A percentile compares a stretch with the other conserved stretches of the same genome.
These are phyloP conservation scores for Phylloboletellus chloephorus DNA, from an alignment of 1,284 basidiomycete genomes.

Conservation along the genomic window DNA sequence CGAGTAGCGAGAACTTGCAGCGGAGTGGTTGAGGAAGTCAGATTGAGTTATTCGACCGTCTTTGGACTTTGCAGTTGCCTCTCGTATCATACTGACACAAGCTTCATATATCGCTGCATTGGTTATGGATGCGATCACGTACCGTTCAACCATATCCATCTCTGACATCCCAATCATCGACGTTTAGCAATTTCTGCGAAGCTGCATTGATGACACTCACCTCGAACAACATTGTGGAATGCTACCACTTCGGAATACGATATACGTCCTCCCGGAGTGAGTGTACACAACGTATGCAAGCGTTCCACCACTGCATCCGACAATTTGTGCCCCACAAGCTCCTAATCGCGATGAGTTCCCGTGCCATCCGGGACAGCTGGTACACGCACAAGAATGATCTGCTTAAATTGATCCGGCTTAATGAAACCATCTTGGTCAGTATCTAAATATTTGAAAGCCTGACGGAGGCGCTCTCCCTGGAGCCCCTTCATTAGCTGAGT, in stretches of 20 bases:
- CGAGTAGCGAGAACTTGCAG: conserved; percentile 78
- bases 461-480: conserved; percentile 90
- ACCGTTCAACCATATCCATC: conserved; percentile 95
- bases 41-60: conserved; percentile 87
- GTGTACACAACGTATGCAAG: conserved; percentile 82
- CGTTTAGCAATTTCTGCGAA: conserved; percentile 7
- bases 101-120: background rate
- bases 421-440: conserved; percentile 88
- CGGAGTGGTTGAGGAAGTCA: conserved; percentile 74
- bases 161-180: conserved; percentile 41
- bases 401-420: conserved; percentile 85
- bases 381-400: conserved; percentile 74
- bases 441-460: conserved; percentile 89
- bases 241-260: conserved; percentile 93
- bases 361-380: background rate
- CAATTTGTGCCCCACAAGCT: conserved; percentile 92
- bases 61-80: conserved; percentile 83
- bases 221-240: conserved; percentile 89
- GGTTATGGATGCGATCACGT: conserved; percentile 14
- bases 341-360: conserved; percentile 42
- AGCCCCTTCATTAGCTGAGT: conserved; percentile 96
- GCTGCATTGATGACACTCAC: conserved; percentile 37
- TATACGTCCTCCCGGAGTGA: conserved; percentile 84
- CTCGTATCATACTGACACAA: conserved; percentile 63
- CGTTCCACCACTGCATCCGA: conserved; percentile 87